phyloP scores from a whole-genome alignment of 768 basidiomycete genomes.

The Boletus fagicola region DNA sequence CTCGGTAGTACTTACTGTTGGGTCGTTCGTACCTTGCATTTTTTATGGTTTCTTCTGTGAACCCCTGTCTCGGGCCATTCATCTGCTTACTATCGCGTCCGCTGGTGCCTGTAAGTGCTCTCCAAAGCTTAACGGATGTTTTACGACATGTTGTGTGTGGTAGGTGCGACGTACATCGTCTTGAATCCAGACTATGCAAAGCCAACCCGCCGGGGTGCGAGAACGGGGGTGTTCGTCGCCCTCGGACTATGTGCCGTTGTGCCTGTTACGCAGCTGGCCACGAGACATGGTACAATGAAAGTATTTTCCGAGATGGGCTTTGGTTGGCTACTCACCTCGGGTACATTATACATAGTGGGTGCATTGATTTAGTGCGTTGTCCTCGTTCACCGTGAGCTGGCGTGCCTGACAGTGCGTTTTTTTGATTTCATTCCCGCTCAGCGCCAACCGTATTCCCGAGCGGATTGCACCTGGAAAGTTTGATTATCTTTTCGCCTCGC shows the following conservation, averaged over 20 bases:
- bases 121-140: not conserved
- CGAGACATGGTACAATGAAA: conserved; percentile 54
- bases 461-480: conserved; percentile 71
- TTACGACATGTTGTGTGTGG: conserved; percentile 1
- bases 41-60: conserved; percentile 80
- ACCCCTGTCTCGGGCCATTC: conserved; percentile 49
- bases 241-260: conserved; percentile 70
- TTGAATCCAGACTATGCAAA: conserved; percentile 76
- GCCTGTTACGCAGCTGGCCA: conserved; percentile 65
- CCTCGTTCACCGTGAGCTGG: conserved; percentile 29
- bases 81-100: conserved; percentile 49
- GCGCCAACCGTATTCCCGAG: conserved; percentile 84
- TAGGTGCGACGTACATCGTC: conserved; percentile 73
- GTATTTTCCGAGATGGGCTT: conserved; percentile 66
- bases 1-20: conserved; percentile 58
- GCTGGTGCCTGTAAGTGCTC: conserved; percentile 57
- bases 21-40: conserved; percentile 74
- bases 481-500: conserved; percentile 76
- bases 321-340: conserved; percentile 66
- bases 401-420: conserved; percentile 25
- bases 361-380: conserved; percentile 76
- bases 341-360: conserved; percentile 73
- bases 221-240: conserved; percentile 75
- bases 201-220: conserved; percentile 69
- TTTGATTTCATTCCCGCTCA: conserved; percentile 43